Percentiles rank a stretch among this genome's conserved stretches.
phyloP scores from a whole-genome alignment of 345 rosid genomes.

The Hypericum androsaemum region DNA sequence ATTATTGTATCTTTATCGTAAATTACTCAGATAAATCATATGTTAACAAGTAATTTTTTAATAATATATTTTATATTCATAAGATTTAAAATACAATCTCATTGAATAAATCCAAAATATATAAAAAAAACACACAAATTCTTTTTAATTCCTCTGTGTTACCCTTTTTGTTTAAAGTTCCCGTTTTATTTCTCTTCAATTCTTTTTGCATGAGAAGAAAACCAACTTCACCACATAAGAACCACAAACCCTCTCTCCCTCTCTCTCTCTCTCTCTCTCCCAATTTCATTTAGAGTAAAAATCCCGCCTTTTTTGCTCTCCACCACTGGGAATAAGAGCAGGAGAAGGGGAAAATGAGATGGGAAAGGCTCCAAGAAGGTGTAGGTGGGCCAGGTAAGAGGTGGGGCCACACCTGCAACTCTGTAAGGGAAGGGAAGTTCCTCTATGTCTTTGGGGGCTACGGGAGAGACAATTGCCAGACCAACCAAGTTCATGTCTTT shows the following conservation, averaged over 20 bases:
- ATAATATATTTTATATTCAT: too few relatives aligned
- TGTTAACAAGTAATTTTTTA: too few relatives aligned
- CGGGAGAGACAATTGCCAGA: slow-evolving; percentile 85
- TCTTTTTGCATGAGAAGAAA: slow-evolving; percentile 8
- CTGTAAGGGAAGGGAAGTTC: slow-evolving; percentile 76
- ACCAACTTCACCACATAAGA: background rate
- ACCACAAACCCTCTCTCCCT: too few relatives aligned
- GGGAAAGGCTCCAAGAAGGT: slow-evolving; percentile 57
- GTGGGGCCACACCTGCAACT: too few relatives aligned
- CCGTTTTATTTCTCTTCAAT: background rate
- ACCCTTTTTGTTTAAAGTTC: too few relatives aligned
- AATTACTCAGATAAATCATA: too few relatives aligned
- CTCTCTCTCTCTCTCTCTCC: slow-evolving; percentile 2
- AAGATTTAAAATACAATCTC: too few relatives aligned
- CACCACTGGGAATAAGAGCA: slow-evolving; percentile 18
- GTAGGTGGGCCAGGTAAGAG: slow-evolving; percentile 70
- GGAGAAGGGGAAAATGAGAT: slow-evolving; percentile 60
- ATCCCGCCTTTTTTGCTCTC: slow-evolving; percentile 26
- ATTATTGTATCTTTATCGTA: too few relatives aligned
- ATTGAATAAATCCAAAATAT: too few relatives aligned
- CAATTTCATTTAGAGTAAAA: background rate
- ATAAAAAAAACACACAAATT: too few relatives aligned
- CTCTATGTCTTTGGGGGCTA: slow-evolving; percentile 91
- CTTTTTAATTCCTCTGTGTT: too few relatives aligned
- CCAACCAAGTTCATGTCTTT: slow-evolving; percentile 91